Conservation (phyloP, 495 filamentous ascomycete genomes). For the Lepidopterella palustris region DNA sequence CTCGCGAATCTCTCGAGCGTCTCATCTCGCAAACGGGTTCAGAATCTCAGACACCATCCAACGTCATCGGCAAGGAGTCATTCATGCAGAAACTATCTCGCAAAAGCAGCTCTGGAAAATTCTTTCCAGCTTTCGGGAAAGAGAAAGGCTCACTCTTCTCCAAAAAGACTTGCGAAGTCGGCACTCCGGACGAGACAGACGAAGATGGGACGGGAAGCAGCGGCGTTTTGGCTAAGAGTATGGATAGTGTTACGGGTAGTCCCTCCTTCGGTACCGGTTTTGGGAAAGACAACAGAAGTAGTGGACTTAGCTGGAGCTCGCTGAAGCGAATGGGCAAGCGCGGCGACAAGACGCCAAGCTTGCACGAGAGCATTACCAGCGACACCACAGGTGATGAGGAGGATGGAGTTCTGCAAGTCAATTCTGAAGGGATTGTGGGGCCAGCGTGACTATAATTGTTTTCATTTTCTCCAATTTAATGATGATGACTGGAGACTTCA, state of each 20-base stretch:
- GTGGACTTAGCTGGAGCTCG: slow-evolving; percentile 29
- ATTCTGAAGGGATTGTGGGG: not conserved
- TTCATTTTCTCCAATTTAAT: too few relatives aligned
- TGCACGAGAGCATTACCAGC: slow-evolving; percentile 30
- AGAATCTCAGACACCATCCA: slow-evolving; percentile 18
- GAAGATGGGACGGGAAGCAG: slow-evolving; percentile 11
- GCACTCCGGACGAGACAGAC: slow-evolving; percentile 19
- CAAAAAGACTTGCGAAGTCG: slow-evolving; percentile 19
- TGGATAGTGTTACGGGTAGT: slow-evolving; percentile 14
- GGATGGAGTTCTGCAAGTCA: not conserved
- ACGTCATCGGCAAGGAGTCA: slow-evolving; percentile 25
- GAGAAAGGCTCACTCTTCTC: slow-evolving; percentile 25
- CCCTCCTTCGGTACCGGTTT: slow-evolving; percentile 17
- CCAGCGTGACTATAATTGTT: not conserved
- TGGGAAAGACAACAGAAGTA: slow-evolving; percentile 16
- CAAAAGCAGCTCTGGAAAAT: slow-evolving; percentile 35
- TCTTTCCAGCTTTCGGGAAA: slow-evolving; percentile 30
- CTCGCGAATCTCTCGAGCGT: slow-evolving; percentile 28
- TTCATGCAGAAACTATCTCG: slow-evolving; percentile 39
- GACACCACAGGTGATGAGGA: slow-evolving; percentile 27
- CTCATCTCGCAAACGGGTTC: slow-evolving; percentile 29
- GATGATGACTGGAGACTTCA: too few relatives aligned
- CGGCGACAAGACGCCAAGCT: slow-evolving; percentile 27
- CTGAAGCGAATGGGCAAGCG: slow-evolving; percentile 27
- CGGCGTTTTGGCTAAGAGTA: not conserved